Percentiles rank a stretch among this genome's conserved stretches.
These are phyloP conservation scores for Chrysanthemum makinoi DNA, from an alignment of 129 eudicot genomes.

Conservation along the genomic window DNA sequence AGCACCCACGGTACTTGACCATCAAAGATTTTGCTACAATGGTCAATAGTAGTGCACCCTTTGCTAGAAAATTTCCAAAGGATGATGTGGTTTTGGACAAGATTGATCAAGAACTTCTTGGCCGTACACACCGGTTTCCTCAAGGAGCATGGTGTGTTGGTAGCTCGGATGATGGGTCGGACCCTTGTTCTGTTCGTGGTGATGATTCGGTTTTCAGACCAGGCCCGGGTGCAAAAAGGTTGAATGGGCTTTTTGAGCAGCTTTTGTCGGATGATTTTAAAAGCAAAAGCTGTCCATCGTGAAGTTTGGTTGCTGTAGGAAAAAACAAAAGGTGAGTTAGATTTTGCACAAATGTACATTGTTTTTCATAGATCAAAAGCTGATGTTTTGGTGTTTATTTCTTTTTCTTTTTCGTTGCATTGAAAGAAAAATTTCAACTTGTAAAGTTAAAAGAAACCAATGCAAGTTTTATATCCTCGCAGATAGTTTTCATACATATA, in stretches of 20 bases:
- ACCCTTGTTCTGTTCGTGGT: conserved; percentile 69
- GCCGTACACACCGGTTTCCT: conserved; percentile 61
- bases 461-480: conserved; percentile 11
- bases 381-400: conserved; percentile 14
- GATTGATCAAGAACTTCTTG: conserved; percentile 76
- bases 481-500: neutral
- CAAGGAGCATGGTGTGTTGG: conserved; percentile 97
- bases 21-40: conserved; percentile 72
- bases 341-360: conserved; percentile 43
- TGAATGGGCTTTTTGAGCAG: conserved; percentile 43
- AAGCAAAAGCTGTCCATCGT: conserved; percentile 57
- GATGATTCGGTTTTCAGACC: conserved; percentile 76
- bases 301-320: conserved; percentile 18
- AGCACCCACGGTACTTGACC: conserved; percentile 76
- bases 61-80: conserved; percentile 83
- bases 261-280: conserved; percentile 68
- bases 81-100: conserved; percentile 82
- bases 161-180: conserved; percentile 56
- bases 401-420: neutral
- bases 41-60: conserved; percentile 89
- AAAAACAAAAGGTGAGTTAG: conserved; percentile 27
- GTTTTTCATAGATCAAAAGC: conserved; percentile 33
- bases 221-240: conserved; percentile 77
- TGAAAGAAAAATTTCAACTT: conserved; percentile 24
- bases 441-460: conserved; percentile 24